These are phyloP conservation scores for Plasmodium knowlesi DNA, from an alignment of 169 alveolate genomes.

Conservation along the genomic window DNA sequence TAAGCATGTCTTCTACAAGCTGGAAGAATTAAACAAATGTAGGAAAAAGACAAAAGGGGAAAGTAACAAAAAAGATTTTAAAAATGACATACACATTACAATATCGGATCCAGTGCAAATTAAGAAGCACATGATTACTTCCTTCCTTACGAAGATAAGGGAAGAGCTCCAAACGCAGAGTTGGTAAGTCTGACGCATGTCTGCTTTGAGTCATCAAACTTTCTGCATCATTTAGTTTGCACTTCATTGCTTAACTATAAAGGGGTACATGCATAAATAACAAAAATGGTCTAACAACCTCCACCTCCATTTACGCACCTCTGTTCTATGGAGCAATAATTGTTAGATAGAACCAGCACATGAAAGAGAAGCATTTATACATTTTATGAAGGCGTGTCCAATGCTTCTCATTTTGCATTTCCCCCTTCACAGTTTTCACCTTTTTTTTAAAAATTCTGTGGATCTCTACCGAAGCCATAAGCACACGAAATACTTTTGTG, in stretches of 20 bases:
- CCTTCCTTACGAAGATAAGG: slow-evolving; percentile 35
- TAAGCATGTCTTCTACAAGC: slow-evolving; percentile 40
- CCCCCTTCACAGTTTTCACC: slow-evolving; percentile 21
- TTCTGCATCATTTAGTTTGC: not conserved
- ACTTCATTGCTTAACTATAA: not conserved
- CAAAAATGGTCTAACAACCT: not conserved
- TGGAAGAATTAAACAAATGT: slow-evolving; percentile 28
- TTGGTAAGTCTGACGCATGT: not conserved
- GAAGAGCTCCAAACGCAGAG: slow-evolving; percentile 36
- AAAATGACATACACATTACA: slow-evolving; percentile 34
- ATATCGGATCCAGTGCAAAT: slow-evolving; percentile 47
- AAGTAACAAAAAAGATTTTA: not conserved
- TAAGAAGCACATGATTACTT: slow-evolving; percentile 42
- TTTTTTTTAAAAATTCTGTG: slow-evolving; percentile 20
- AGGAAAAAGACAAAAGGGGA: not conserved
- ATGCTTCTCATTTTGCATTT: too few relatives aligned
- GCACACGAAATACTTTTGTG: slow-evolving; percentile 45
- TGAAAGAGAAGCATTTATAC: not conserved
- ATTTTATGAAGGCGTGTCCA: not conserved
- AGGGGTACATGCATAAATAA: not conserved
- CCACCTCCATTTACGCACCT: not conserved
- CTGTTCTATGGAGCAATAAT: not conserved
- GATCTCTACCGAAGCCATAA: slow-evolving; percentile 65
- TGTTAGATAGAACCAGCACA: not conserved
- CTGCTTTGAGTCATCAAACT: not conserved